Percentiles rank a stretch among this genome's conserved stretches.
Evolutionary conservation across 257 asterid genomes (phyloP).

Genomic region (Solanum microdontum): DNA sequence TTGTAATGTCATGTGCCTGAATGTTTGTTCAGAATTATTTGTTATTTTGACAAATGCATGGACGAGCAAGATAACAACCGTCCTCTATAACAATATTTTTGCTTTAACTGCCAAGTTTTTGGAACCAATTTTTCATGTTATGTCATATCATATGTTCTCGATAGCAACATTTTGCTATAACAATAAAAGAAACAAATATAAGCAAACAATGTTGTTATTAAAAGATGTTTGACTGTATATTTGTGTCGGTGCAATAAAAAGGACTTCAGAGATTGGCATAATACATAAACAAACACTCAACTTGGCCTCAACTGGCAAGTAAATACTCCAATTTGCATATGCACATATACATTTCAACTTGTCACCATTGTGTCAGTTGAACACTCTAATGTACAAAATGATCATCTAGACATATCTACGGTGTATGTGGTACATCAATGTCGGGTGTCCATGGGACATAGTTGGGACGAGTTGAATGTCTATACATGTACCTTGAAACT

Average conservation of each 20-base stretch:
- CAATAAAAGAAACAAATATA: background rate
- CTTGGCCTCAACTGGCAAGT: background rate
- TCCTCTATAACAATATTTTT: background rate
- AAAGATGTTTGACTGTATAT: background rate
- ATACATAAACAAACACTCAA: background rate
- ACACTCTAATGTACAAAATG: background rate
- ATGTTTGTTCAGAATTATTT: background rate
- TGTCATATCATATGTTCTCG: background rate
- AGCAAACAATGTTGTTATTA: background rate
- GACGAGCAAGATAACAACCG: background rate
- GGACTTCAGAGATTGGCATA: background rate
- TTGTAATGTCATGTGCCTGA: background rate
- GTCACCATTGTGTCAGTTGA: background rate
- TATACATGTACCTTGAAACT: no score
- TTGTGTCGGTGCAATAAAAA: background rate
- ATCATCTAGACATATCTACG: rapidly evolving
- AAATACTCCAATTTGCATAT: background rate
- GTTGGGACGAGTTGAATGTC: background rate
- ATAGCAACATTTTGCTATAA: background rate
- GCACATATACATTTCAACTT: background rate
- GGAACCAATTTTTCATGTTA: background rate
- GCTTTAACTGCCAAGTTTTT: background rate
- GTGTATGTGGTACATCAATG: background rate
- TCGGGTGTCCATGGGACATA: background rate
- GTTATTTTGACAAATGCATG: background rate